These are phyloP conservation scores for Brassica carinata DNA, from an alignment of 345 rosid genomes.

Conservation along the genomic window DNA sequence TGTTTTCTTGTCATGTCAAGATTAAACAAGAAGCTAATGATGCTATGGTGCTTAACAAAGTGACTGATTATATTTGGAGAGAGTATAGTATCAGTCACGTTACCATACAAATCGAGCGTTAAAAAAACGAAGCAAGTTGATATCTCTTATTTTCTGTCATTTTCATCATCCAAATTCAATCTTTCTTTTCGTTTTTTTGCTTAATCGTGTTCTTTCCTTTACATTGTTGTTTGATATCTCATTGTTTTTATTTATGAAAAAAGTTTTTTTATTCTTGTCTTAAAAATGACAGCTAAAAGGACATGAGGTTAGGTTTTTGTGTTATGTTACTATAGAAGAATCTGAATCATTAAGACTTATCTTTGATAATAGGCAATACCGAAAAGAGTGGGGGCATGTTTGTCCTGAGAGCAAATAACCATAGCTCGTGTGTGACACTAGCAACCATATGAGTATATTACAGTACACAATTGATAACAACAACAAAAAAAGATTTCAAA, in stretches of 20 bases:
- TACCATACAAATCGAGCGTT: conserved; percentile 74
- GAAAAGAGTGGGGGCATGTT: conserved; percentile 26
- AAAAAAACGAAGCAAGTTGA: conserved; percentile 3
- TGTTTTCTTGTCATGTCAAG: conserved; percentile 30
- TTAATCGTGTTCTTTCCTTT: conserved; percentile 13
- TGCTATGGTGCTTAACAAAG: conserved; percentile 57
- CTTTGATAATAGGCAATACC: neutral
- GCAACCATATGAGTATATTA: too few relatives aligned
- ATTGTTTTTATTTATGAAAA: conserved; percentile 15
- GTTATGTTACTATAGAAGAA: conserved; percentile 13
- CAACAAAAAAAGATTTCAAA: too few relatives aligned
- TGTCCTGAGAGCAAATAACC: conserved; percentile 33
- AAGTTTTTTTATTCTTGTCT: neutral
- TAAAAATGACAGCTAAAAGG: conserved; percentile 15
- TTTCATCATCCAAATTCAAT: conserved; percentile 7
- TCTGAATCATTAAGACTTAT: conserved; percentile 19
- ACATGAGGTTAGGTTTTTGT: conserved; percentile 18
- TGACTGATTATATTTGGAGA: conserved; percentile 53
- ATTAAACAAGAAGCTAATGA: conserved; percentile 60
- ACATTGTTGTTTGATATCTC: conserved; percentile 17
- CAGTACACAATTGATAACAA: too few relatives aligned
- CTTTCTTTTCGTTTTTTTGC: neutral
- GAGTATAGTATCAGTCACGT: conserved; percentile 68
- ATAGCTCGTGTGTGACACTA: neutral
- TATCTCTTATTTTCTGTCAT: conserved; percentile 22